These are phyloP conservation scores for Myxozyma neglecta DNA, from an alignment of 805 yeast genomes.

Conservation along the genomic window DNA sequence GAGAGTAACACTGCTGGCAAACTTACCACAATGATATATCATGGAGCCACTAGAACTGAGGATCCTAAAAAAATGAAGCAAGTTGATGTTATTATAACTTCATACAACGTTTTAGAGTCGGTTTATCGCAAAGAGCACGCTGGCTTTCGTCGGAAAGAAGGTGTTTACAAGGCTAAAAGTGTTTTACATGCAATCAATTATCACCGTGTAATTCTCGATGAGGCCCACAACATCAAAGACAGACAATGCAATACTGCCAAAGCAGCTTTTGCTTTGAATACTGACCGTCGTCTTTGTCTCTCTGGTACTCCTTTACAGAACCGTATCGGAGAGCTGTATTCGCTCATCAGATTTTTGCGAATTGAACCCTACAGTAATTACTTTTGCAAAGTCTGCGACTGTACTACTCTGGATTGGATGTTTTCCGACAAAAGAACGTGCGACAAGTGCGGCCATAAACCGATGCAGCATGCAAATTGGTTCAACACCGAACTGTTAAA, in stretches of 20 bases:
- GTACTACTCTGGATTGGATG: conserved; percentile 77
- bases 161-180: conserved; percentile 70
- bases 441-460: conserved; percentile 82
- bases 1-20: conserved; percentile 74
- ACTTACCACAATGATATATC: conserved; percentile 69
- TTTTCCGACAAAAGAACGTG: conserved; percentile 83
- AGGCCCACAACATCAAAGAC: conserved; percentile 96
- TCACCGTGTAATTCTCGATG: conserved; percentile 87
- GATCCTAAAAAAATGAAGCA: conserved; percentile 55
- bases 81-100: conserved; percentile 78
- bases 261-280: conserved; percentile 74
- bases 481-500: conserved; percentile 95
- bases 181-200: conserved; percentile 72
- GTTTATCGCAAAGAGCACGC: conserved; percentile 76
- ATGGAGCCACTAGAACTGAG: conserved; percentile 77
- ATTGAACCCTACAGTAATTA: conserved; percentile 85
- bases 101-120: conserved; percentile 83
- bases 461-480: conserved; percentile 92
- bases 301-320: conserved; percentile 97
- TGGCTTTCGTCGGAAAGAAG: conserved; percentile 77
- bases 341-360: conserved; percentile 79
- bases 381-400: conserved; percentile 90
- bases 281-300: conserved; percentile 83
- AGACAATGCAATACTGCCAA: conserved; percentile 90
- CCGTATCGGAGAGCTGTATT: conserved; percentile 93